Evolutionary conservation across 2,329 filamentous ascomycete species (phyloP).

Genomic region (Hymenoscyphus fraxineus): DNA sequence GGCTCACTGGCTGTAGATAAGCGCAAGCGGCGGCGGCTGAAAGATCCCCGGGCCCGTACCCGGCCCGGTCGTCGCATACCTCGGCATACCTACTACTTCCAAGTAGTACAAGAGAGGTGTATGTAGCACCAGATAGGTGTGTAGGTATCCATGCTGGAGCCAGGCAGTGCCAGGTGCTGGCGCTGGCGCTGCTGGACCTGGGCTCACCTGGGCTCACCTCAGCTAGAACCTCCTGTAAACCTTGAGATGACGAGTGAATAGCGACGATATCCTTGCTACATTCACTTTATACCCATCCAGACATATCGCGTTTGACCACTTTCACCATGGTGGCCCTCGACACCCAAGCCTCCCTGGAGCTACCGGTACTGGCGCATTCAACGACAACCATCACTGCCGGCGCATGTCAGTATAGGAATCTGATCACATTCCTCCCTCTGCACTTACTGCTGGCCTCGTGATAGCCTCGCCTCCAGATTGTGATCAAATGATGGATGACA

Average conservation of each 20-base stretch:
- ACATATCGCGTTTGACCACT: neutral
- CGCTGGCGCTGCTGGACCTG: too few species aligned
- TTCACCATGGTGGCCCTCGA: neutral
- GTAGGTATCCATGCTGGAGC: too few species aligned
- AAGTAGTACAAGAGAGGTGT: too few species aligned
- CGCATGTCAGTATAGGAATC: neutral
- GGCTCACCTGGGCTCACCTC: too few species aligned
- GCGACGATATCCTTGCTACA: neutral
- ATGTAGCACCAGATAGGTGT: too few species aligned
- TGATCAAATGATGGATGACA: neutral
- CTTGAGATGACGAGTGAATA: neutral
- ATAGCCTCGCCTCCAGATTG: neutral
- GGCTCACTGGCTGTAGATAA: neutral
- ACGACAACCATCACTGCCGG: neutral
- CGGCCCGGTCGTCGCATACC: neutral
- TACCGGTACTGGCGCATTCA: too few species aligned
- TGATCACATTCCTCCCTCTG: neutral
- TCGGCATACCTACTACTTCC: neutral
- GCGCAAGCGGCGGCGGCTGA: neutral
- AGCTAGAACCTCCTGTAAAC: too few species aligned
- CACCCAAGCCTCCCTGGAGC: neutral
- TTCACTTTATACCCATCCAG: neutral
- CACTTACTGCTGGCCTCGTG: neutral
- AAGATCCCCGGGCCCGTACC: neutral
- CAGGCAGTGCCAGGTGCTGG: too few species aligned